phyloP scores from a whole-genome alignment of 441 rosid genomes.

The Erodium moschatum region DNA sequence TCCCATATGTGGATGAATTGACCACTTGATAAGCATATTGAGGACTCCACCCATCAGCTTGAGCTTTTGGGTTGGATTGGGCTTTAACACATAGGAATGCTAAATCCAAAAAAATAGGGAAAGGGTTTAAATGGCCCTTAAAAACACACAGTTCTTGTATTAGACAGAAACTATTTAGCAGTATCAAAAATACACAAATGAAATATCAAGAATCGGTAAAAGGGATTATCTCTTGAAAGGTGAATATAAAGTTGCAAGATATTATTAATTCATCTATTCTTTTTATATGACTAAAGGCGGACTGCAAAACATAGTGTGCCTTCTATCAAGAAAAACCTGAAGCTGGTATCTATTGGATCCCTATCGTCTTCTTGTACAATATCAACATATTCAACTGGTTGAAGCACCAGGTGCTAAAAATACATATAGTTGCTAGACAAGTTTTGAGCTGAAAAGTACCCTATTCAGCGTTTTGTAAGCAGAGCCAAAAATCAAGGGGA shows the following conservation, averaged over 20 bases:
- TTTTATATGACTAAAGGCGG: not conserved
- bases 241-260: constrained; percentile 1
- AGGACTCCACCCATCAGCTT: too few relatives aligned
- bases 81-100: not conserved
- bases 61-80: too few relatives aligned
- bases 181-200: not conserved
- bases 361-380: not conserved
- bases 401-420: not conserved
- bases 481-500: not conserved
- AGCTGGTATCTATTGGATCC: not conserved
- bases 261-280: not conserved
- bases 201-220: not conserved
- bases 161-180: not conserved
- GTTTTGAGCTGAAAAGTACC: not conserved
- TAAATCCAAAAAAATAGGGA: not conserved
- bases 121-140: constrained; percentile 1
- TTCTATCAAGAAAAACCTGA: not conserved
- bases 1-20: too few relatives aligned
- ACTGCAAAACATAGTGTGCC: not conserved
- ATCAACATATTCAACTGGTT: not conserved
- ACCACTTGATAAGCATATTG: too few relatives aligned
- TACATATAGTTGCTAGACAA: not conserved
- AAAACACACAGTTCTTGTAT: not conserved
- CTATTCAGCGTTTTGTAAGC: not conserved
- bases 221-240: not conserved